These are phyloP conservation scores for Candida alai DNA, from an alignment of 805 yeast genomes.

Conservation along the genomic window DNA sequence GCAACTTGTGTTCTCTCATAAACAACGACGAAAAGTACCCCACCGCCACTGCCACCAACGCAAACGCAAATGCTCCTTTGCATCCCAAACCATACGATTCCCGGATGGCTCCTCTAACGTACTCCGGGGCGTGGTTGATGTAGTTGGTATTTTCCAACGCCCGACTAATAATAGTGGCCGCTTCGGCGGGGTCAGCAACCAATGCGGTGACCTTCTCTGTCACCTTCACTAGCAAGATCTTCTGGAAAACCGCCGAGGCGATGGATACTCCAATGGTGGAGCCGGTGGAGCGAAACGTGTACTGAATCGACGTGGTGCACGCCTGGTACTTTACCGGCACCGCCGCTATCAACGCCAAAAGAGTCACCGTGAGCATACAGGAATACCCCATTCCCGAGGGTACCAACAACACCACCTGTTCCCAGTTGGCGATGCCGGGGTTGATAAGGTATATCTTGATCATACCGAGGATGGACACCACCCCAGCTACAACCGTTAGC, in stretches of 20 bases:
- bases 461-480: slow-evolving; percentile 47
- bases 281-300: slow-evolving; percentile 83
- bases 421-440: slow-evolving; percentile 15
- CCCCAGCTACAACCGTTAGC: slow-evolving; percentile 41
- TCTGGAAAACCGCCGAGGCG: slow-evolving; percentile 64
- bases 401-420: slow-evolving; percentile 32
- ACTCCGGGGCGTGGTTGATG: slow-evolving; percentile 49
- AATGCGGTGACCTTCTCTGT: slow-evolving; percentile 14
- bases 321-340: slow-evolving; percentile 73
- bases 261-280: slow-evolving; percentile 78
- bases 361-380: slow-evolving; percentile 62
- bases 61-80: slow-evolving; percentile 51
- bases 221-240: slow-evolving; percentile 31
- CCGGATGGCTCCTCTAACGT: slow-evolving; percentile 44
- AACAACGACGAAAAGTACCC: slow-evolving; percentile 42
- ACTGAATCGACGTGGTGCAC: slow-evolving; percentile 83
- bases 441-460: slow-evolving; percentile 24
- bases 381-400: slow-evolving; percentile 67
- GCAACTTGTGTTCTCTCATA: slow-evolving; percentile 57
- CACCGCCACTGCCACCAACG: slow-evolving; percentile 35
- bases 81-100: slow-evolving; percentile 51
- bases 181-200: slow-evolving; percentile 28
- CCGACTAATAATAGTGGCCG: slow-evolving; percentile 42
- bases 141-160: slow-evolving; percentile 59
- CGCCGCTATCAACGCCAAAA: slow-evolving; percentile 72